phyloP scores from a whole-genome alignment of 2,329 filamentous ascomycete species.

The Dactylellina drechsleri region DNA sequence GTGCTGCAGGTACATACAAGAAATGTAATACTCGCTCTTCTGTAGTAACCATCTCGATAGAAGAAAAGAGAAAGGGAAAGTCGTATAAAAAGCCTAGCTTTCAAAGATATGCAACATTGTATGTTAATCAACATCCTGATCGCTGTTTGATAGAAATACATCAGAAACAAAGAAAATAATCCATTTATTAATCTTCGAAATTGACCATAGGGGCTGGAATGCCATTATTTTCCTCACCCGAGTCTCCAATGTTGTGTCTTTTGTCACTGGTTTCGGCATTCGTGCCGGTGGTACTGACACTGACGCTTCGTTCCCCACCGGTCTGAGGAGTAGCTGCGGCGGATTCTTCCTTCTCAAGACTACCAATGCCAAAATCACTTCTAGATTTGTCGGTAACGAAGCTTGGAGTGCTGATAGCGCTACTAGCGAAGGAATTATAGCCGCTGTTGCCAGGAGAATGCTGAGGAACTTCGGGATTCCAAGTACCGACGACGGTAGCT shows the following conservation, averaged over 20 bases:
- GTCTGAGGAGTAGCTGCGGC: neutral
- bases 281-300: neutral
- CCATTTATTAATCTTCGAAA: slow-evolving; percentile 7
- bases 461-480: neutral
- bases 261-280: neutral
- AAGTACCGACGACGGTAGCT: neutral
- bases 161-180: neutral
- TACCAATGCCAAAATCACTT: neutral
- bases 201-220: neutral
- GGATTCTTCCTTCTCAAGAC: neutral
- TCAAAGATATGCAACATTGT: no score
- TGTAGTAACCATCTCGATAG: no score
- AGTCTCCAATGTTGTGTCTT: neutral
- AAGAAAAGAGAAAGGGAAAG: no score
- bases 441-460: slow-evolving; percentile 3
- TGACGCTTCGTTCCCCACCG: slow-evolving; percentile 4
- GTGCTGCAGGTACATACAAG: no score
- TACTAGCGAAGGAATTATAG: neutral
- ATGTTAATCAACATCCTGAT: no score
- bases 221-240: neutral
- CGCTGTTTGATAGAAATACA: no score
- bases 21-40: no score
- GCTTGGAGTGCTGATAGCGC: slow-evolving; percentile 24
- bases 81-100: no score
- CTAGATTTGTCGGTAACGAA: slow-evolving; percentile 40